Percentiles rank a stretch among this genome's conserved stretches.
phyloP scores from a whole-genome alignment of 2,329 filamentous ascomycete species.

The Tricladium varicosporioides region DNA sequence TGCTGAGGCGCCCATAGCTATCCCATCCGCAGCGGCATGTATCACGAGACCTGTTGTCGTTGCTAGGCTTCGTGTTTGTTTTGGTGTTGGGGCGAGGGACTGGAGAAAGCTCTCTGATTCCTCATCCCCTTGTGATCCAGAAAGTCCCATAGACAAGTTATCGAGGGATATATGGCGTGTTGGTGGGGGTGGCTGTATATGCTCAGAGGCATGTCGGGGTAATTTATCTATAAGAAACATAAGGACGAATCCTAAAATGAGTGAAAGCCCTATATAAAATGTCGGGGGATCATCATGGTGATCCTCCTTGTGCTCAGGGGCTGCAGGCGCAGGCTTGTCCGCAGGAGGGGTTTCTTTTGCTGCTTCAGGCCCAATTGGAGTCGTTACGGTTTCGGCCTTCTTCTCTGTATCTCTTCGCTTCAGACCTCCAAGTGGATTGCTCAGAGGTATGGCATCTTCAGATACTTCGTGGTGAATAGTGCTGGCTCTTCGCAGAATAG shows the following conservation, averaged over 20 bases:
- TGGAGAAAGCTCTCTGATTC: constrained; percentile 59
- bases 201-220: constrained; percentile 68
- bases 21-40: constrained; percentile 91
- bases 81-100: constrained; percentile 55
- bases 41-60: constrained; percentile 95
- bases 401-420: constrained; percentile 7
- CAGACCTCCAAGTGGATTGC: constrained; percentile 8
- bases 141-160: constrained; percentile 61
- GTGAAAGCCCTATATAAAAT: constrained; percentile 80
- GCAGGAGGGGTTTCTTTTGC: constrained; percentile 13
- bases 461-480: background rate
- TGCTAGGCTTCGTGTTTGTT: constrained; percentile 64
- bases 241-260: constrained; percentile 85
- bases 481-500: constrained; percentile 11
- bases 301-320: constrained; percentile 28
- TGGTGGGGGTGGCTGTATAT: constrained; percentile 61
- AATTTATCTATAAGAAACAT: constrained; percentile 96
- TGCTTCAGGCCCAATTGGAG: constrained; percentile 2
- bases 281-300: constrained; percentile 52
- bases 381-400: background rate
- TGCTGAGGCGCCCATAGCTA: constrained; percentile 89
- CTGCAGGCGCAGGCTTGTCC: constrained; percentile 3
- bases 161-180: constrained; percentile 87
- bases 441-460: constrained; percentile 3
- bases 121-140: constrained; percentile 45